These are phyloP conservation scores for Apophysomyces variabilis DNA, from an alignment of 371 early-diverging fungal species.

Conservation along the genomic window DNA sequence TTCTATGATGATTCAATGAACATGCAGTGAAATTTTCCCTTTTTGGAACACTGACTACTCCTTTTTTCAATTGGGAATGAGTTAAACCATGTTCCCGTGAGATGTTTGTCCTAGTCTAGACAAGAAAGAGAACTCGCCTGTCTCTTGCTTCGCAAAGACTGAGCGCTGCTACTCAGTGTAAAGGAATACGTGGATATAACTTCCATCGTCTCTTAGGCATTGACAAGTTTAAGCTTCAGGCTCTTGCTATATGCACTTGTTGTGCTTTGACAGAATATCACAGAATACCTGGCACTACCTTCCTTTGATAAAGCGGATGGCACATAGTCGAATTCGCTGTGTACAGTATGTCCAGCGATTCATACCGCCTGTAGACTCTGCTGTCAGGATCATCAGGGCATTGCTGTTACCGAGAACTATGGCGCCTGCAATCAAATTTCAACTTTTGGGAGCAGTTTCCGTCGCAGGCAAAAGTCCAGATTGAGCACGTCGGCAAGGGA, in stretches of 20 bases:
- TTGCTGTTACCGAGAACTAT: background rate
- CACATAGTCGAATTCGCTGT: conserved; percentile 2
- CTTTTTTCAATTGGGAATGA: too few species aligned
- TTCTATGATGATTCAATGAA: too few species aligned
- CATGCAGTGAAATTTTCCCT: too few species aligned
- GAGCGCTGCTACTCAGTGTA: background rate
- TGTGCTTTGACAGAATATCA: too few species aligned
- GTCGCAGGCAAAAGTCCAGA: conserved; percentile 4
- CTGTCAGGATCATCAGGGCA: too few species aligned
- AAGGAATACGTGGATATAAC: conserved; percentile 3
- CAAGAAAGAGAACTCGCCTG: too few species aligned
- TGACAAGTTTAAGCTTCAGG: background rate
- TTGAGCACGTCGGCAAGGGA: conserved; percentile 6
- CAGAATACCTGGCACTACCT: background rate
- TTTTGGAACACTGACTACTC: too few species aligned
- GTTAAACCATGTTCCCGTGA: too few species aligned
- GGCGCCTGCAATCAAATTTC: conserved; percentile 4
- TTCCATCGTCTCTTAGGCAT: conserved; percentile 1
- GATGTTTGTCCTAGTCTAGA: too few species aligned
- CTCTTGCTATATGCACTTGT: conserved; percentile 10
- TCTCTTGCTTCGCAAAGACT: too few species aligned
- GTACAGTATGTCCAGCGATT: conserved; percentile 9
- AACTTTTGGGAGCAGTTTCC: conserved; percentile 3
- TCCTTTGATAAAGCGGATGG: background rate
- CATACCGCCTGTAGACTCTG: too few species aligned